phyloP scores from a whole-genome alignment of 371 early-diverging fungal genomes.

The Mucor irregularis region DNA sequence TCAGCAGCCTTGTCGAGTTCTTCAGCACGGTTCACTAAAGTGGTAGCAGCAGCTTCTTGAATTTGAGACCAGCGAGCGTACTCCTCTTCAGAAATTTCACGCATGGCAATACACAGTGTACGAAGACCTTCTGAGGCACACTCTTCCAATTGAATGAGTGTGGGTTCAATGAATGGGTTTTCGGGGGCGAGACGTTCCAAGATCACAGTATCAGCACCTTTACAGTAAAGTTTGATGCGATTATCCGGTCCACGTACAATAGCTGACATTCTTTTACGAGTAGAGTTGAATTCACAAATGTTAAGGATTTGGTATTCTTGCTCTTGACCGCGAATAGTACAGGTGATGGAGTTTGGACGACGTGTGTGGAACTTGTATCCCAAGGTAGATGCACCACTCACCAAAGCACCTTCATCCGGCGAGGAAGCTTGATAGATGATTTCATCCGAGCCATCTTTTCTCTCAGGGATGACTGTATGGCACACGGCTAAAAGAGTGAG shows the following conservation, averaged over 20 bases:
- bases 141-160: slow-evolving; percentile 79
- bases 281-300: slow-evolving; percentile 96
- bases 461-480: slow-evolving; percentile 62
- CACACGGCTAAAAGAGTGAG: slow-evolving; percentile 61
- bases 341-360: slow-evolving; percentile 84
- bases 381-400: slow-evolving; percentile 68
- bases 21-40: slow-evolving; percentile 84
- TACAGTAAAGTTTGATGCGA: slow-evolving; percentile 90
- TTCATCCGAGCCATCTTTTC: slow-evolving; percentile 18
- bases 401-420: slow-evolving; percentile 85
- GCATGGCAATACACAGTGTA: slow-evolving; percentile 92
- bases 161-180: slow-evolving; percentile 79
- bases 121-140: slow-evolving; percentile 92
- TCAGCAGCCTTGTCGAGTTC: slow-evolving; percentile 92
- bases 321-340: slow-evolving; percentile 65
- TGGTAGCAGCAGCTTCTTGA: slow-evolving; percentile 88
- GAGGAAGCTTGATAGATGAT: slow-evolving; percentile 75
- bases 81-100: slow-evolving; percentile 87
- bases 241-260: slow-evolving; percentile 89
- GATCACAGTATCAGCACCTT: slow-evolving; percentile 99
- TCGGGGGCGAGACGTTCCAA: slow-evolving; percentile 84
- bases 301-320: slow-evolving; percentile 86
- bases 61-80: slow-evolving; percentile 83
- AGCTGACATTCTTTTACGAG: slow-evolving; percentile 96
- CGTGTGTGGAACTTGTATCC: slow-evolving; percentile 80